These are phyloP conservation scores for Suhomyces tanzawaensis DNA, from an alignment of 805 yeast genomes.

Conservation along the genomic window DNA sequence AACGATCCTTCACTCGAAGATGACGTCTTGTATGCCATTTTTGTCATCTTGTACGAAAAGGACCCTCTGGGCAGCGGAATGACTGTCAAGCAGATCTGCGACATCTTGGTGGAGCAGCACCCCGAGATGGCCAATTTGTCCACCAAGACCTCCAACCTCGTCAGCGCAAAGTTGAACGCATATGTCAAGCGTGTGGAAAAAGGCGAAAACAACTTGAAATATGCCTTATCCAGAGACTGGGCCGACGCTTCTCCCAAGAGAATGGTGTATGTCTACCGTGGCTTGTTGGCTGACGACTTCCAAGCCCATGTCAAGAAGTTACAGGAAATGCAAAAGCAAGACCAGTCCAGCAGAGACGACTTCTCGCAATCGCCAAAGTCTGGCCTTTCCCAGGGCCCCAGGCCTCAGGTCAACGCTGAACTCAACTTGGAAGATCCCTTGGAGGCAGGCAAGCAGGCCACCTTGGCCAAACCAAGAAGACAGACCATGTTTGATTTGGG, in stretches of 20 bases:
- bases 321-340: slow-evolving; percentile 49
- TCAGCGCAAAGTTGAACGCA: slow-evolving; percentile 79
- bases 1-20: slow-evolving; percentile 62
- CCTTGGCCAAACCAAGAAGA: slow-evolving; percentile 42
- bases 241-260: slow-evolving; percentile 86
- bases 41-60: slow-evolving; percentile 64
- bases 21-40: slow-evolving; percentile 73
- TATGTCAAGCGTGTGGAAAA: slow-evolving; percentile 83
- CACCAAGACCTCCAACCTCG: slow-evolving; percentile 76
- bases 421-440: slow-evolving; percentile 24
- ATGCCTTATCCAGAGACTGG: slow-evolving; percentile 84
- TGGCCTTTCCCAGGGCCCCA: slow-evolving; percentile 2
- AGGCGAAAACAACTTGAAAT: slow-evolving; percentile 69
- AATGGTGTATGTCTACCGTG: slow-evolving; percentile 86
- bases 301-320: slow-evolving; percentile 67
- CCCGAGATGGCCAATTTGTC: slow-evolving; percentile 83
- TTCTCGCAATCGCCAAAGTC: slow-evolving; percentile 10
- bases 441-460: slow-evolving; percentile 35
- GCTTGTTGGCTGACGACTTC: slow-evolving; percentile 71
- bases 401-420: slow-evolving; percentile 5
- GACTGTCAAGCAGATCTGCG: slow-evolving; percentile 90
- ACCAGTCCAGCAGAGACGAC: slow-evolving; percentile 6
- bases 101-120: slow-evolving; percentile 65
- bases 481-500: slow-evolving; percentile 56
- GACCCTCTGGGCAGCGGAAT: slow-evolving; percentile 73